These are phyloP conservation scores for Cryptococcus wingfieldii DNA, from an alignment of 1,284 basidiomycete species.

Conservation along the genomic window DNA sequence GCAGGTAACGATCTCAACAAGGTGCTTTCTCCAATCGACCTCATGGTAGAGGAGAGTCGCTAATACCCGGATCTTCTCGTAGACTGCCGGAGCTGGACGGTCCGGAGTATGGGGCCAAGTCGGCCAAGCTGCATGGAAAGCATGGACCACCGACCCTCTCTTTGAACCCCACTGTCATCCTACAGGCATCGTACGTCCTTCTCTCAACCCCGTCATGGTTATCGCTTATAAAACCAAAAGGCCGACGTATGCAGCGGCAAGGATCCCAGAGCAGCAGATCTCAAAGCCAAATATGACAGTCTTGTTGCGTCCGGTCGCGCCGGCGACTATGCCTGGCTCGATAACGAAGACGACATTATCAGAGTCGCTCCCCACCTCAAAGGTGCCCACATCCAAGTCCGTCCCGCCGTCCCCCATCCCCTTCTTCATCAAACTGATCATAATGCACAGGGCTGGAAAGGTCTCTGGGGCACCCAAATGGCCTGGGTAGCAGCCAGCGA, in stretches of 20 bases:
- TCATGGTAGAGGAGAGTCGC: neutral
- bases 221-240: neutral
- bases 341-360: slow-evolving; percentile 30
- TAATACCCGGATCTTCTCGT: too few relatives aligned
- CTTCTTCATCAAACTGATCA: neutral
- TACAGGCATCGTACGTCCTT: slow-evolving; percentile 19
- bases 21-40: slow-evolving; percentile 6
- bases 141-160: slow-evolving; percentile 39
- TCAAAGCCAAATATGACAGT: neutral
- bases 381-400: slow-evolving; percentile 16
- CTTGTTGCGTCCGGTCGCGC: slow-evolving; percentile 12
- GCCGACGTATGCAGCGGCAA: too few relatives aligned
- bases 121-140: slow-evolving; percentile 24
- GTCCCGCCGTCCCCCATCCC: neutral
- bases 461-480: slow-evolving; percentile 24
- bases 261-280: neutral
- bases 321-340: slow-evolving; percentile 25
- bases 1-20: slow-evolving; percentile 47
- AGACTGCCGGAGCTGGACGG: too few relatives aligned
- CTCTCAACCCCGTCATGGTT: neutral
- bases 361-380: slow-evolving; percentile 23
- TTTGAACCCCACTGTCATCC: slow-evolving; percentile 37
- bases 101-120: slow-evolving; percentile 11
- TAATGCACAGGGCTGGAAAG: slow-evolving; percentile 33
- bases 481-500: slow-evolving; percentile 46